Conservation (phyloP, 1,139 yeast genomes). For the Saccharomyces hybrid region DNA sequence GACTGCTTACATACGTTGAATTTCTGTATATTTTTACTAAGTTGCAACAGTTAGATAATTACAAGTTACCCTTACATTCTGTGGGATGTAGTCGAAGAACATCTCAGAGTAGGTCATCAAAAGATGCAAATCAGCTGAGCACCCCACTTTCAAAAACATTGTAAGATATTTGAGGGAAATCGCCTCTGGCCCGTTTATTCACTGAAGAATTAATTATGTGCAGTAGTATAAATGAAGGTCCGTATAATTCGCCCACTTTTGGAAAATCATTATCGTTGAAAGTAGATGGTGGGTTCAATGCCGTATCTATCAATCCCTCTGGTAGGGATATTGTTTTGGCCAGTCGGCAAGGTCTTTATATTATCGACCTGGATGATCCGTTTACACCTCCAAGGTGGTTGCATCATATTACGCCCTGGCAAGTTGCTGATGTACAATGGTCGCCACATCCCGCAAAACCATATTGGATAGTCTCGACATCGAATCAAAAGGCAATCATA, state of each 20-base stretch:
- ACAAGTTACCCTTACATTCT: neutral
- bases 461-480: constrained; percentile 86
- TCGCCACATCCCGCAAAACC: constrained; percentile 81
- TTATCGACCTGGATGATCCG: constrained; percentile 92
- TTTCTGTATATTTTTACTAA: neutral
- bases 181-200: neutral
- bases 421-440: constrained; percentile 98
- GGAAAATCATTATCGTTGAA: constrained; percentile 75
- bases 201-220: constrained; percentile 1
- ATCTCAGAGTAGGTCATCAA: neutral
- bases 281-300: constrained; percentile 90
- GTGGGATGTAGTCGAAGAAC: neutral
- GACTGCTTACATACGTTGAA: neutral
- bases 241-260: constrained; percentile 47
- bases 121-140: neutral
- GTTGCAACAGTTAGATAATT: neutral
- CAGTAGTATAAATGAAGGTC: constrained; percentile 13
- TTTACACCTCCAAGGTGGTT: constrained; percentile 92
- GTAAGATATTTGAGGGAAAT: neutral
- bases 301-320: constrained; percentile 86
- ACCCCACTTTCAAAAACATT: neutral
- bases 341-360: constrained; percentile 69
- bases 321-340: constrained; percentile 94
- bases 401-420: constrained; percentile 92
- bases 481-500: constrained; percentile 88